Conservation (phyloP, 108 stramenopile species). For the Seminavis robusta region DNA sequence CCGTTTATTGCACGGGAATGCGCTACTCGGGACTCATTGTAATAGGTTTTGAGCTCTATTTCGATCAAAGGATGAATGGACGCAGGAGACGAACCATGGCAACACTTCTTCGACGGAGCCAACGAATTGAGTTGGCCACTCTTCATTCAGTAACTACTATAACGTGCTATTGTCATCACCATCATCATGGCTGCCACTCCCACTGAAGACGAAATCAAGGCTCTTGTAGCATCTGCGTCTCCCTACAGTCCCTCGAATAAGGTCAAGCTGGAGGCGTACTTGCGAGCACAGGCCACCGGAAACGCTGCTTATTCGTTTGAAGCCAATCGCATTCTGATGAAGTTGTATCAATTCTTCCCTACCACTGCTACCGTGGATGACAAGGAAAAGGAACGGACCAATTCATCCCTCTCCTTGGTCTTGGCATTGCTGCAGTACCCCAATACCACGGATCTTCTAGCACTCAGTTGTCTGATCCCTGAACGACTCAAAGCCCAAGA, state of each 20-base stretch:
- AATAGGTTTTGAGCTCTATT: no score
- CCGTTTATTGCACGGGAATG: no score
- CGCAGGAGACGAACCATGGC: no score
- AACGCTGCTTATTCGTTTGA: slow-evolving; percentile 70
- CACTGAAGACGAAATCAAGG: no score
- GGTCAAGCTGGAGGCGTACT: slow-evolving; percentile 64
- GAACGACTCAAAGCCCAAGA: slow-evolving; percentile 52
- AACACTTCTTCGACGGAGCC: no score
- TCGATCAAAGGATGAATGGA: no score
- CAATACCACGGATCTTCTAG: slow-evolving; percentile 59
- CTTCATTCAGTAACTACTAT: no score
- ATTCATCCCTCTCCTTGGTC: slow-evolving; percentile 38
- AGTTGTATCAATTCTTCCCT: slow-evolving; percentile 79
- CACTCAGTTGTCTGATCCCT: slow-evolving; percentile 68
- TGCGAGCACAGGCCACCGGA: slow-evolving; percentile 68
- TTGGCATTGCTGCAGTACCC: slow-evolving; percentile 68
- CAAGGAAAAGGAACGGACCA: slow-evolving; percentile 20
- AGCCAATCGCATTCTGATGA: slow-evolving; percentile 72
- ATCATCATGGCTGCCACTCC: no score
- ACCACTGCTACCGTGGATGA: slow-evolving; percentile 20
- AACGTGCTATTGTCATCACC: no score
- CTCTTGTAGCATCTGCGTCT: no score
- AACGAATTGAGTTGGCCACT: no score
- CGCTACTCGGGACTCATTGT: no score
- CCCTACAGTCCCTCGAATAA: slow-evolving; percentile 55